A percentile compares a stretch with the other conserved stretches of the same genome.
phyloP scores from a whole-genome alignment of 345 rosid species.

The Arabidopsis arenosa region DNA sequence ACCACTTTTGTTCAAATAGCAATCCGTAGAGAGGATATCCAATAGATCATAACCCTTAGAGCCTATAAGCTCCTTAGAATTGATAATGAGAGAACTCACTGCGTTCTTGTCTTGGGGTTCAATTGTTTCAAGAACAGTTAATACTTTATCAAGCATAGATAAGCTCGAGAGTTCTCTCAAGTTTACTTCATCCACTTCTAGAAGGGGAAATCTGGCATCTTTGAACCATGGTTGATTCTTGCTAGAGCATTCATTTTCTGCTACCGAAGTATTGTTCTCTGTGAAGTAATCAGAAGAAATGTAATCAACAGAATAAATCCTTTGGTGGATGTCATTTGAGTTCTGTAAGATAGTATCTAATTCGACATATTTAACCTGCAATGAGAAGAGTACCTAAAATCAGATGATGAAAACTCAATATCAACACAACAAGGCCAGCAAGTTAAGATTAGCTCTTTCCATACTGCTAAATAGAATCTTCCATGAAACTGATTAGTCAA shows the following conservation, averaged over 20 bases:
- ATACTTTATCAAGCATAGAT: constrained; percentile 54
- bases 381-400: constrained; percentile 22
- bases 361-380: constrained; percentile 52
- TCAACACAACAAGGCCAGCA: too few relatives aligned
- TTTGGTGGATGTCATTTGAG: constrained; percentile 51
- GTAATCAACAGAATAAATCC: constrained; percentile 60
- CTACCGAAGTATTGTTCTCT: constrained; percentile 42
- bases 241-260: constrained; percentile 55
- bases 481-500: constrained; percentile 5
- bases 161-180: constrained; percentile 50
- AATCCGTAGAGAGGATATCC: constrained; percentile 56
- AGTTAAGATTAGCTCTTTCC: not conserved
- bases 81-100: constrained; percentile 39
- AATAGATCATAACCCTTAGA: constrained; percentile 48
- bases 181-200: constrained; percentile 74
- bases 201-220: constrained; percentile 54
- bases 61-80: constrained; percentile 54
- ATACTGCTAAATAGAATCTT: not conserved
- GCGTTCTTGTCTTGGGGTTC: constrained; percentile 45
- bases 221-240: constrained; percentile 47
- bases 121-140: constrained; percentile 52
- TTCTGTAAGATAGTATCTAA: constrained; percentile 42
- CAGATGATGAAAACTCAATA: not conserved
- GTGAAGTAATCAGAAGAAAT: constrained; percentile 51
- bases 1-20: constrained; percentile 49